phyloP scores from a whole-genome alignment of 306 rosid genomes.

The Cicer cuneatum region DNA sequence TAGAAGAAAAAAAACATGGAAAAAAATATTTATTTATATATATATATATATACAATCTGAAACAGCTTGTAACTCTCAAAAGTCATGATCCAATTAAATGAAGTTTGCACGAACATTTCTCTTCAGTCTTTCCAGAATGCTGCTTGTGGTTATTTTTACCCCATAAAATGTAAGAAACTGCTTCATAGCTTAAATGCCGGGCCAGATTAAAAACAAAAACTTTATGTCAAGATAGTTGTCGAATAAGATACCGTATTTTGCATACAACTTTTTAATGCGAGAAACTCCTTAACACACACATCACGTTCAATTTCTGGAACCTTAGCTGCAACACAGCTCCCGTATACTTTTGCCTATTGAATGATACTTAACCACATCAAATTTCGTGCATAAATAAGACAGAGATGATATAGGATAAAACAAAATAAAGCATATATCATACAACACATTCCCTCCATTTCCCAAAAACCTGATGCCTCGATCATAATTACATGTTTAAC shows the following conservation, averaged over 20 bases:
- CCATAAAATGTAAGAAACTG: constrained; percentile 30
- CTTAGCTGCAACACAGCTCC: constrained; percentile 87
- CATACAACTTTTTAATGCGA: constrained; percentile 85
- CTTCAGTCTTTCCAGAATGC: constrained; percentile 29
- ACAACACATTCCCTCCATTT: constrained; percentile 32
- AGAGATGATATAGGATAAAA: constrained; percentile 6
- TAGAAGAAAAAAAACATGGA: constrained; percentile 1
- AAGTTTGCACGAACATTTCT: constrained; percentile 25
- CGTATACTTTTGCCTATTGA: constrained; percentile 80
- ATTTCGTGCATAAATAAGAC: not conserved
- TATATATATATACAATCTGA: constrained; percentile 27
- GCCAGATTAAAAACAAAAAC: constrained; percentile 5
- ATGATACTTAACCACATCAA: constrained; percentile 44
- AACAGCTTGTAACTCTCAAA: constrained; percentile 34
- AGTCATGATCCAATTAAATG: constrained; percentile 34
- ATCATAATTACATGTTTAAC: not conserved
- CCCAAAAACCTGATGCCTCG: constrained; percentile 26
- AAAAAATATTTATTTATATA: not conserved
- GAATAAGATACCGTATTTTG: constrained; percentile 68
- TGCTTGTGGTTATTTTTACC: constrained; percentile 3
- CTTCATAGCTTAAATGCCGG: constrained; percentile 31
- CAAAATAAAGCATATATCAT: constrained; percentile 23
- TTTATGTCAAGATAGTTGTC: constrained; percentile 21
- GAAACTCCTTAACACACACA: constrained; percentile 84
- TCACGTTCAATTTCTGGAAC: constrained; percentile 92